Conservation (phyloP, 805 yeast species). For the Spathaspora hagerdaliae region DNA sequence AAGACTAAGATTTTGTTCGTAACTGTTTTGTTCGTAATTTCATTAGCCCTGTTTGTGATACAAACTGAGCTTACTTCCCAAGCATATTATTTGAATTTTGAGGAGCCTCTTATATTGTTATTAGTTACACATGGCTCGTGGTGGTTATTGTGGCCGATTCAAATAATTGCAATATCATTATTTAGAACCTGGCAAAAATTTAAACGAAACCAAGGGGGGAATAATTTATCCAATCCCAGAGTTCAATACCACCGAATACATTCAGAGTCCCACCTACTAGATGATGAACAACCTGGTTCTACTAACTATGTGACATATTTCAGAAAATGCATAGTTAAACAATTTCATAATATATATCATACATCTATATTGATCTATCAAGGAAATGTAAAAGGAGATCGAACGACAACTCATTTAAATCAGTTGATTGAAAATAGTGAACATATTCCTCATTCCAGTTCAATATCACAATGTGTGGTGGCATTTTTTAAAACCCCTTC, state of each 20-base stretch:
- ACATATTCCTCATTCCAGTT: conserved; percentile 28
- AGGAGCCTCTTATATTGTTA: conserved; percentile 68
- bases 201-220: conserved; percentile 5
- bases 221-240: background rate
- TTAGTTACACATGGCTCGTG: conserved; percentile 74
- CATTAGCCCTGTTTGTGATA: conserved; percentile 56
- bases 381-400: conserved; percentile 33
- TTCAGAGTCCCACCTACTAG: conserved; percentile 17
- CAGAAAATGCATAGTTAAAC: conserved; percentile 35
- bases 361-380: conserved; percentile 41
- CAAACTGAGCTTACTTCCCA: conserved; percentile 81
- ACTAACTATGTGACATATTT: conserved; percentile 22
- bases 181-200: background rate
- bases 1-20: conserved; percentile 36
- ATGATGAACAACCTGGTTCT: background rate
- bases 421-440: conserved; percentile 33
- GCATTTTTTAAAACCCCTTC: conserved; percentile 44
- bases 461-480: conserved; percentile 26
- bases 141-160: conserved; percentile 71
- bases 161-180: conserved; percentile 46
- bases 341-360: conserved; percentile 41
- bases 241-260: conserved; percentile 7
- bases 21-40: conserved; percentile 26
- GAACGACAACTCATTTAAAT: conserved; percentile 28
- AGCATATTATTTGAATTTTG: conserved; percentile 53